Percentiles rank a stretch among this genome's conserved stretches.
phyloP scores from a whole-genome alignment of 768 basidiomycete species.

The Pseudohyphozyma bogoriensis region DNA sequence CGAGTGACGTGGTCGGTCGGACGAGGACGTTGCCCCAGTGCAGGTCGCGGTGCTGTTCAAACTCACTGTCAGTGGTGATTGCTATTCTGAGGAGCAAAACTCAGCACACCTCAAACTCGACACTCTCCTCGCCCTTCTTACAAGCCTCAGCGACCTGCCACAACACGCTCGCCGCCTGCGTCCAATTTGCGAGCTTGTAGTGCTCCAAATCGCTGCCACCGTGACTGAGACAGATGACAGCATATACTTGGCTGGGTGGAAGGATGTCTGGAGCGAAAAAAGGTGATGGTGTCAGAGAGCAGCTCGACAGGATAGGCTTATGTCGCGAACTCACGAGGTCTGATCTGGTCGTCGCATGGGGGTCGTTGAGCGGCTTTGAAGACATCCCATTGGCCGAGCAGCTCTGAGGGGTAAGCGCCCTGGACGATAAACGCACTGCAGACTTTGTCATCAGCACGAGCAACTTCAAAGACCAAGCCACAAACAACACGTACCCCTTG shows the following conservation, averaged over 20 bases:
- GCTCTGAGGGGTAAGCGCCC: constrained; percentile 67
- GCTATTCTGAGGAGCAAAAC: constrained; percentile 9
- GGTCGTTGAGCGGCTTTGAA: constrained; percentile 66
- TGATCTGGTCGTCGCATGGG: constrained; percentile 51
- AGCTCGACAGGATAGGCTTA: background rate
- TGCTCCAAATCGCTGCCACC: constrained; percentile 85
- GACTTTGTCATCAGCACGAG: too few relatives aligned
- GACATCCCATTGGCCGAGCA: constrained; percentile 79
- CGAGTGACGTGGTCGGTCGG: constrained; percentile 41
- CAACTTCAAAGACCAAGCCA: background rate
- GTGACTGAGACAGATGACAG: constrained; percentile 79
- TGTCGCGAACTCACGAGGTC: constrained; percentile 55
- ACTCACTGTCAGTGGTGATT: background rate
- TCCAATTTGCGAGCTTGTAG: constrained; percentile 66
- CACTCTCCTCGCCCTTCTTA: constrained; percentile 64
- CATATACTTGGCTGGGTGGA: constrained; percentile 65
- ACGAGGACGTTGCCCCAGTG: constrained; percentile 96
- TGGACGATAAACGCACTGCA: constrained; percentile 69
- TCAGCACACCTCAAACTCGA: constrained; percentile 70
- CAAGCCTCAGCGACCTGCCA: constrained; percentile 79
- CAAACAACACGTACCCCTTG: constrained; percentile 40
- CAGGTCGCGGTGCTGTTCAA: constrained; percentile 82
- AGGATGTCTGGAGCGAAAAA: constrained; percentile 60
- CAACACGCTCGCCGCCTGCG: constrained; percentile 75
- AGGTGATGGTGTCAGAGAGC: background rate